Percentiles rank a stretch among this genome's conserved stretches.
Evolutionary conservation across 106 monocot species (phyloP).

Genomic region (Phalaenopsis equestris): DNA sequence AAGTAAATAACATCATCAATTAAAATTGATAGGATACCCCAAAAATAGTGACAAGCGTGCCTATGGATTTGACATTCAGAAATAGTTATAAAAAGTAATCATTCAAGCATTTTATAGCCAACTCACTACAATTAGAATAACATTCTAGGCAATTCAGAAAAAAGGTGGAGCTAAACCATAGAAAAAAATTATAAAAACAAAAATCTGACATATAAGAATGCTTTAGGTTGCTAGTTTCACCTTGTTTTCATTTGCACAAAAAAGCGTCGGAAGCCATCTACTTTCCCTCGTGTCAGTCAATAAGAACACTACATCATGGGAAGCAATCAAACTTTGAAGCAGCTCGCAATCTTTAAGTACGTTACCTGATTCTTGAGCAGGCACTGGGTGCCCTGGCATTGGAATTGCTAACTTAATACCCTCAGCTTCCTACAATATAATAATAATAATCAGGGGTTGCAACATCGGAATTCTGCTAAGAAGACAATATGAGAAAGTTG

Average conservation of each 20-base stretch:
- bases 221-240: constrained; percentile 12
- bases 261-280: constrained; percentile 90
- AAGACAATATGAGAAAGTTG: not conserved
- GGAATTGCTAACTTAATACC: constrained; percentile 76
- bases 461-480: constrained; percentile 7
- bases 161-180: not conserved
- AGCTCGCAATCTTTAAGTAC: constrained; percentile 68
- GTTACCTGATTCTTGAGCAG: constrained; percentile 40
- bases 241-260: constrained; percentile 82
- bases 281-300: constrained; percentile 97
- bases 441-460: constrained; percentile 3
- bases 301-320: constrained; percentile 86
- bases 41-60: not conserved
- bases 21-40: not conserved
- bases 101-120: not conserved
- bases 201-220: not conserved
- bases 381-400: constrained; percentile 91
- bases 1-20: not conserved
- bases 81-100: not conserved
- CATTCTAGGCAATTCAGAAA: not conserved
- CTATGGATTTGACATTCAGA: not conserved
- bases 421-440: constrained; percentile 55
- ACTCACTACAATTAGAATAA: not conserved
- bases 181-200: not conserved
- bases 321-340: constrained; percentile 55